Evolutionary conservation across 257 asterid genomes (phyloP), one percentile per base, ranked within the genome.

Genomic region (Solanum corneliomulleri): DNA sequence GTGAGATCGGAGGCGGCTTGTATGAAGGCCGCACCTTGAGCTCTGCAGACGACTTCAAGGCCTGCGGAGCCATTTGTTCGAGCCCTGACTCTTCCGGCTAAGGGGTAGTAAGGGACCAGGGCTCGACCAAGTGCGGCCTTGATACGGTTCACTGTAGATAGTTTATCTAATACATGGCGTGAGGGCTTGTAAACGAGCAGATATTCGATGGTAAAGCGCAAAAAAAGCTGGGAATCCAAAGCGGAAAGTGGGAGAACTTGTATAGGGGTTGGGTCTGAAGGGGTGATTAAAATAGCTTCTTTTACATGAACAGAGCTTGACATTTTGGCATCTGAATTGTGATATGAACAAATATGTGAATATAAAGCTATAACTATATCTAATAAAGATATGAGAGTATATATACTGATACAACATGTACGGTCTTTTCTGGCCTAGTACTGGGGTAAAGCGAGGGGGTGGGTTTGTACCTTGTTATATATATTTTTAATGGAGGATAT

Each of bases 161-260:
- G n/a, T 87, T 82, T 85, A 41, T 92, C 90, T 11, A 88, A 75
- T 1, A 86, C 91, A 11, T 12, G 86, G 56, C 39, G 82, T 33
- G 82, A 31, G 8, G 94, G 91, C 78, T 82, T 83, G 88, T 91
- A 95, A 14, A 95, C 91, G 2, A 95, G 89, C 69, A 95, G 66
- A 66, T 93, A 93, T 52, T 95, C 98, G 56, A 92, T 82, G 44
- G 93, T 92, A 87, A 95, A 95, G 21, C 97, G 95, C 13, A 94
- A 91, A 86, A 95, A 95, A 7, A 91, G 91, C 86, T 95, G 96
- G 71, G 98, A 95, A 83, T 95, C 98, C 37, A 95, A 78, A 18
- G 95, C 91, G 16, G 98, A 94, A 86, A 95, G 97, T 9, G 70
- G 95, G 88, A 95, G 93, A 85, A 68, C 74, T 62, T 92, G 93